These are phyloP conservation scores for Coniochaeta sp. DNA, from an alignment of 2,329 filamentous ascomycete species.

Conservation along the genomic window DNA sequence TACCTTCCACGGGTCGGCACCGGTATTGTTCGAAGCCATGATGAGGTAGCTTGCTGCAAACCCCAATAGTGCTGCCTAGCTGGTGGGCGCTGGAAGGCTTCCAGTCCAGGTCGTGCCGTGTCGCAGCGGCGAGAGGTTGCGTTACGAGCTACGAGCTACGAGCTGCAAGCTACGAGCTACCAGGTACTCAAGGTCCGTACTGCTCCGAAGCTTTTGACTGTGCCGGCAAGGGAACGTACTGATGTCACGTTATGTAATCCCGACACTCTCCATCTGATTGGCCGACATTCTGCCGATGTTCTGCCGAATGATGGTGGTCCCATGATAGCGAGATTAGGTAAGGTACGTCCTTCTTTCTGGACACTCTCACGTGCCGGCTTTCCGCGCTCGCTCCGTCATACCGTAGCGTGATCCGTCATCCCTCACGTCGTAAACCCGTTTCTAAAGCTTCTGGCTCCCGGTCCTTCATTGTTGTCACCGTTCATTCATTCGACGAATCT, in stretches of 20 bases:
- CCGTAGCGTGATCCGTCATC: not conserved
- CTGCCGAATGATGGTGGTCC: too few relatives aligned
- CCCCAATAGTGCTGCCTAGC: not conserved
- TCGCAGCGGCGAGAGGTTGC: too few relatives aligned
- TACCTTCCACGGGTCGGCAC: conserved; percentile 19
- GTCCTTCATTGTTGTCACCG: too few relatives aligned
- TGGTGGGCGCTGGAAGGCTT: not conserved
- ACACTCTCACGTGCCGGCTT: not conserved
- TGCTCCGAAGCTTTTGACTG: too few relatives aligned
- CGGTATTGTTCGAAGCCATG: conserved; percentile 26
- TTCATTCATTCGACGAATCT: not conserved
- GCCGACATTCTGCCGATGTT: too few relatives aligned
- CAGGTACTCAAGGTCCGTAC: too few relatives aligned
- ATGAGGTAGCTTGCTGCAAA: conserved; percentile 9
- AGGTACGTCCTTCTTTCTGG: not conserved
- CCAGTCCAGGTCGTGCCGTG: conserved; percentile 12
- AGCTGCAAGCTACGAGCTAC: too few relatives aligned
- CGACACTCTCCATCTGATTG: too few relatives aligned
- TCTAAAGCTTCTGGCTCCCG: not conserved
- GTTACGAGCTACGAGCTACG: too few relatives aligned
- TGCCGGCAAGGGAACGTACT: too few relatives aligned
- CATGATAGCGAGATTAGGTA: too few relatives aligned
- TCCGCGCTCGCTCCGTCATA: not conserved
- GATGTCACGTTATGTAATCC: too few relatives aligned
- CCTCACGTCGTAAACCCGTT: not conserved